A percentile compares a stretch with the other conserved stretches of the same genome.
These are phyloP conservation scores for Pezicula radicicola DNA, from an alignment of 2,329 filamentous ascomycete genomes.

Conservation along the genomic window DNA sequence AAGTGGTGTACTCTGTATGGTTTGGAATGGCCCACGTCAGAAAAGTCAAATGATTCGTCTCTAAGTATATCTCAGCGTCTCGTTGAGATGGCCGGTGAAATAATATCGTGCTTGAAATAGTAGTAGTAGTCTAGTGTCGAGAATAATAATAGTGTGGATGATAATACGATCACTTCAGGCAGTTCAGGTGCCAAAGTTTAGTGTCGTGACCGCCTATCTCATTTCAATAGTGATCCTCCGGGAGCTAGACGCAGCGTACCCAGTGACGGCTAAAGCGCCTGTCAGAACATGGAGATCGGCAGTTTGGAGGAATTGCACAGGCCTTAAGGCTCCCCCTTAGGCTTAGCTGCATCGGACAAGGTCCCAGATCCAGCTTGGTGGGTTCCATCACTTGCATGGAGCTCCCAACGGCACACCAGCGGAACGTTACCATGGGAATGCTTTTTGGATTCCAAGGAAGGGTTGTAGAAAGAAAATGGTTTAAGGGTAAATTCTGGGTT, in stretches of 20 bases:
- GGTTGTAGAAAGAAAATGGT: no score
- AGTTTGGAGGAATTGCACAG: background rate
- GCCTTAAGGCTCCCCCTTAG: background rate
- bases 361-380: constrained; percentile 19
- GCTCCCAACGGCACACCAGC: background rate
- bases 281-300: constrained; percentile 11
- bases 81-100: no score
- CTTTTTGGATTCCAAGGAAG: background rate
- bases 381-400: constrained; percentile 12
- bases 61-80: background rate
- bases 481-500: no score
- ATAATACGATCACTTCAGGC: no score
- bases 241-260: constrained; percentile 9
- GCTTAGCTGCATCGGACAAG: constrained; percentile 11
- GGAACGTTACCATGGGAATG: background rate
- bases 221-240: constrained; percentile 7
- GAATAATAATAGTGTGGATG: no score
- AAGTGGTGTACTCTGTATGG: background rate
- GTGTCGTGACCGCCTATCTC: background rate
- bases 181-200: no score
- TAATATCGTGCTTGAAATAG: no score
- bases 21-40: background rate
- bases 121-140: background rate
- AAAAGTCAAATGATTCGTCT: background rate
- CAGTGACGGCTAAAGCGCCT: background rate